Evolutionary conservation across 1,139 yeast species (phyloP), one percentile per base, ranked within the genome.

Genomic region (Protomyces macrosporus): DNA sequence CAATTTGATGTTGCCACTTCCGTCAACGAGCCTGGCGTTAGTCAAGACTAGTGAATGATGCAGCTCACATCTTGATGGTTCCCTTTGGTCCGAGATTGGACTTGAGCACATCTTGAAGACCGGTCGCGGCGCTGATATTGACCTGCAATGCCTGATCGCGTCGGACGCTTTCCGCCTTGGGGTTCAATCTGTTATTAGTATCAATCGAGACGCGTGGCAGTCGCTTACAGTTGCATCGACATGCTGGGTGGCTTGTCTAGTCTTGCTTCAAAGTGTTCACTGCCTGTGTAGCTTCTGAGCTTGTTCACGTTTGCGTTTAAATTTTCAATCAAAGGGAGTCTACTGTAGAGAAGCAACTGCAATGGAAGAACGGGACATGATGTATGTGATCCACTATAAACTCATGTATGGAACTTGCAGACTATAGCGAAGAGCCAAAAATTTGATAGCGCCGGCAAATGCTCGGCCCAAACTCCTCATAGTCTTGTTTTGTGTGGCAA

Each of bases 51-150:
- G 36, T 30, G 32, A 50, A 7, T 30, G 12, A 14, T 16, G n/a
- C 52, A 37, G 14, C 67, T 50, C 64, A 79, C 86, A 93, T 88
- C 78, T 93, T 93, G 72, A 95, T 80, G 37, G 99, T 95, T 63
- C 99, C 99, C 74, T 90, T 90, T 54, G 99, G 99, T 37, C 99
- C 98, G 71, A 93, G 79, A 74, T 93, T 93, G 66, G 96, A 86
- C 65, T 93, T 86, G 68, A 93, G 80, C 54, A 93, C 98, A 72
- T 84, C 88, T 77, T 95, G 98, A 67, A 93, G 81, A 45, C 99
- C 99, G 74, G 90, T 96, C 5, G 98, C 98, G 3, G 98, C 97
- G 39, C 90, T 84, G 66, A 90, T 90, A 77, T 93, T 95, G 56
- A 93, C 98, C 59, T 66, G 91, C 69, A 93, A 81, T 23, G 98